phyloP scores from a whole-genome alignment of 2,329 filamentous ascomycete species.

The Cladosporium sp. region DNA sequence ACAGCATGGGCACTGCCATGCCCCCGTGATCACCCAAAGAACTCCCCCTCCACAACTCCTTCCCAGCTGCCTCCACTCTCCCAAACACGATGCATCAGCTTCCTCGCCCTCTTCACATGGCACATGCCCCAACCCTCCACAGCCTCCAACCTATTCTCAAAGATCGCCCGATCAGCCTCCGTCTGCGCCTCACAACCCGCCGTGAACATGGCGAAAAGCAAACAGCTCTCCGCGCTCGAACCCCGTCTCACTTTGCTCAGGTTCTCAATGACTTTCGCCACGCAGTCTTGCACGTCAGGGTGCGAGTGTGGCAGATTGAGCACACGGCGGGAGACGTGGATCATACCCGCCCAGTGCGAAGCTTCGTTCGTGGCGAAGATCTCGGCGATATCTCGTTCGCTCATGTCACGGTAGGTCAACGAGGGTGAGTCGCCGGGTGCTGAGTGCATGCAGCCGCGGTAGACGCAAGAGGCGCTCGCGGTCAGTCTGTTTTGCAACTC shows the following conservation, averaged over 20 bases:
- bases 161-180: slow-evolving; percentile 55
- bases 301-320: slow-evolving; percentile 61
- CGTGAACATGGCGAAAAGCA: slow-evolving; percentile 80
- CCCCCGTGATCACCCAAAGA: slow-evolving; percentile 55
- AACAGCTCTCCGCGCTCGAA: slow-evolving; percentile 70
- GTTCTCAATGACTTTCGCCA: slow-evolving; percentile 63
- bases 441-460: slow-evolving; percentile 46
- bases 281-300: slow-evolving; percentile 61
- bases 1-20: neutral
- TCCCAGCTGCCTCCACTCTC: slow-evolving; percentile 68
- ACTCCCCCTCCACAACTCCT: slow-evolving; percentile 64
- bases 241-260: slow-evolving; percentile 64
- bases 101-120: slow-evolving; percentile 64
- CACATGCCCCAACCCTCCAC: slow-evolving; percentile 75
- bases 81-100: slow-evolving; percentile 69
- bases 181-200: slow-evolving; percentile 73
- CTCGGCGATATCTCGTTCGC: slow-evolving; percentile 60
- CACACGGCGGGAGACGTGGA: slow-evolving; percentile 74
- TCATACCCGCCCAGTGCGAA: slow-evolving; percentile 75
- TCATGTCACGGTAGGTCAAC: slow-evolving; percentile 42
- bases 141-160: slow-evolving; percentile 65
- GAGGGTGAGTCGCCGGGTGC: slow-evolving; percentile 38
- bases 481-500: slow-evolving; percentile 62
- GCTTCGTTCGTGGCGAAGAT: slow-evolving; percentile 73
- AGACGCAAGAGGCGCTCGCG: slow-evolving; percentile 49